phyloP scores from a whole-genome alignment of 106 monocot species.

The Acorus gramineus region DNA sequence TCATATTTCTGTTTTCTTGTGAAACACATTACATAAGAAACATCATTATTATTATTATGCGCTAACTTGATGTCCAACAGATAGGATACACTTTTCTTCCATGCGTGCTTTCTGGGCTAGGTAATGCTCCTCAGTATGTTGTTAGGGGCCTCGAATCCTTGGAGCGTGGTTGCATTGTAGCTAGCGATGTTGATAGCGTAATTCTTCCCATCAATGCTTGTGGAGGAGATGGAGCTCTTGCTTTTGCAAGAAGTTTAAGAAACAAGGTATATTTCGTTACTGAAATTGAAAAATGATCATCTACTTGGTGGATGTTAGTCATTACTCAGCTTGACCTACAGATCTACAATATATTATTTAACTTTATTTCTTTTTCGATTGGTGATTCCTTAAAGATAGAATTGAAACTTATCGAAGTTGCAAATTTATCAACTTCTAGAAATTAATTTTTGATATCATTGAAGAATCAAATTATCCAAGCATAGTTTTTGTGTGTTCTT shows the following conservation, averaged over 20 bases:
- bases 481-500: too few species aligned
- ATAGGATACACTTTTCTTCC: slow-evolving; percentile 93
- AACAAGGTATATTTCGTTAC: slow-evolving; percentile 34
- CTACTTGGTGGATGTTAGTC: too few species aligned
- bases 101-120: slow-evolving; percentile 87
- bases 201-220: slow-evolving; percentile 79
- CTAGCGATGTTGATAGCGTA: slow-evolving; percentile 81
- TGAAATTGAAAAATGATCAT: neutral
- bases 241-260: slow-evolving; percentile 46
- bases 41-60: neutral
- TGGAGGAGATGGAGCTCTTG: slow-evolving; percentile 80
- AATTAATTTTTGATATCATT: too few species aligned
- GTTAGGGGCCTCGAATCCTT: slow-evolving; percentile 10
- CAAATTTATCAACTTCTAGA: too few species aligned
- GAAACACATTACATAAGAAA: neutral
- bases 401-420: too few species aligned
- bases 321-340: too few species aligned
- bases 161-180: slow-evolving; percentile 32
- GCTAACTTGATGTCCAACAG: slow-evolving; percentile 18
- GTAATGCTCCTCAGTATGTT: slow-evolving; percentile 71
- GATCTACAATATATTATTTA: too few species aligned
- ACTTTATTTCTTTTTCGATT: too few species aligned
- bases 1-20: too few species aligned
- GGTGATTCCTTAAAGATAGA: too few species aligned
- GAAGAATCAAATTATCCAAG: too few species aligned